phyloP scores from a whole-genome alignment of 1,139 yeast species.

The Candida albicans region DNA sequence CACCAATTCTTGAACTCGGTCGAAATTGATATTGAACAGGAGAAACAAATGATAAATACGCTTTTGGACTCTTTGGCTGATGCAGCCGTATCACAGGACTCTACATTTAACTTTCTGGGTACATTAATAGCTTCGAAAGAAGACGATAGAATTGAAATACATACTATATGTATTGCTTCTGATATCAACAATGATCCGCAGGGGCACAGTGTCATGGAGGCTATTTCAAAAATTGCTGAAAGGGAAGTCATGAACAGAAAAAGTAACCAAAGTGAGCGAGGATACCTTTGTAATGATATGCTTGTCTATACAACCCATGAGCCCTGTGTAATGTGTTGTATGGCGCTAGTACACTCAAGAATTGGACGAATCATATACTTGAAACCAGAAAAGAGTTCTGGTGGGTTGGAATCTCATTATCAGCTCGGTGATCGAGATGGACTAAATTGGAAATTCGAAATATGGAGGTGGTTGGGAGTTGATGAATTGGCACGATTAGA shows the following conservation, averaged over 20 bases:
- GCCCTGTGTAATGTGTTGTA: slow-evolving; percentile 95
- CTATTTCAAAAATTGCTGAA: slow-evolving; percentile 61
- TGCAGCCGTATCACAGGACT: background rate
- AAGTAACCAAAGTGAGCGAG: slow-evolving; percentile 15
- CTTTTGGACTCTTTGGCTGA: slow-evolving; percentile 16
- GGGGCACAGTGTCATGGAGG: slow-evolving; percentile 72
- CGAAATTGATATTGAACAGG: slow-evolving; percentile 46
- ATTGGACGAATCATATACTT: slow-evolving; percentile 68
- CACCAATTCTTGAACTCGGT: slow-evolving; percentile 65
- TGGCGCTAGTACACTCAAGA: slow-evolving; percentile 95
- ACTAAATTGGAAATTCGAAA: slow-evolving; percentile 79
- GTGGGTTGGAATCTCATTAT: slow-evolving; percentile 64
- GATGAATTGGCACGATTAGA: slow-evolving; percentile 21
- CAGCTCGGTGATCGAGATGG: slow-evolving; percentile 71
- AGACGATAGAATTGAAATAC: slow-evolving; percentile 6
- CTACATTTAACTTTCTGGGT: slow-evolving; percentile 1
- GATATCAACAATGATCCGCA: slow-evolving; percentile 43
- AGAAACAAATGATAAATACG: slow-evolving; percentile 36
- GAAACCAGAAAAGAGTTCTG: slow-evolving; percentile 33
- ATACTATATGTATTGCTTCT: slow-evolving; percentile 25
- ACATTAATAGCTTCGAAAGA: slow-evolving; percentile 10
- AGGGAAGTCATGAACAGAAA: slow-evolving; percentile 40
- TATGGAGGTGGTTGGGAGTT: slow-evolving; percentile 60
- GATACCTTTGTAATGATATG: slow-evolving; percentile 72
- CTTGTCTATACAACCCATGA: slow-evolving; percentile 90